Conservation (phyloP, 75 land plant genomes). For the Picea glauca region DNA sequence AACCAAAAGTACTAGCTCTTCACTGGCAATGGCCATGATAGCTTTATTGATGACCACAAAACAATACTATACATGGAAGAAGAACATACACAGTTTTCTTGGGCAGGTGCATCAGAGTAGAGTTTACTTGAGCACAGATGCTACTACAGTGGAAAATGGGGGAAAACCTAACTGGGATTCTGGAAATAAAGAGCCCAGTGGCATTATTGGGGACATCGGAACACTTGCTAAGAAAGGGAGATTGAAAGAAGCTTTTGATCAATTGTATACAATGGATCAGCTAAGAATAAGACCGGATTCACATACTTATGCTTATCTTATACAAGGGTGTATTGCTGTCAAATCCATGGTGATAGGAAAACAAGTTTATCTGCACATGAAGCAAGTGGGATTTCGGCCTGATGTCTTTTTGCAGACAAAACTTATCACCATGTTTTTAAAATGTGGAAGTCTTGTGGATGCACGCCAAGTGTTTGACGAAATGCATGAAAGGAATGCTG, state of each 20-base stretch:
- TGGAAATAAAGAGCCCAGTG: too few relatives aligned
- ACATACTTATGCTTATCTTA: slow-evolving; percentile 32
- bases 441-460: slow-evolving; percentile 14
- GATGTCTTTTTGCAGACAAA: slow-evolving; percentile 42
- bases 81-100: too few relatives aligned
- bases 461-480: slow-evolving; percentile 42
- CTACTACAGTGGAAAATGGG: too few relatives aligned
- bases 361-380: slow-evolving; percentile 30
- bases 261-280: slow-evolving; percentile 28
- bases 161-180: too few relatives aligned
- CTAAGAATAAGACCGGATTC: slow-evolving; percentile 31
- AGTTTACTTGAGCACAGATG: too few relatives aligned
- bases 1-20: too few relatives aligned
- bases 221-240: slow-evolving; percentile 33
- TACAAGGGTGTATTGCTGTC: slow-evolving; percentile 44
- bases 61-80: too few relatives aligned
- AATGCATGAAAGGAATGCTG: slow-evolving; percentile 38
- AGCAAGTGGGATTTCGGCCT: slow-evolving; percentile 24
- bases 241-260: slow-evolving; percentile 28
- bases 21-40: too few relatives aligned
- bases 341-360: slow-evolving; percentile 23
- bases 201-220: background rate
- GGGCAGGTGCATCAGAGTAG: too few relatives aligned
- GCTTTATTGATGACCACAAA: too few relatives aligned
- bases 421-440: slow-evolving; percentile 37